Percentiles rank a stretch among this genome's conserved stretches.
Evolutionary conservation across 495 filamentous ascomycete species (phyloP).

Genomic region (Neurospora intermedia): DNA sequence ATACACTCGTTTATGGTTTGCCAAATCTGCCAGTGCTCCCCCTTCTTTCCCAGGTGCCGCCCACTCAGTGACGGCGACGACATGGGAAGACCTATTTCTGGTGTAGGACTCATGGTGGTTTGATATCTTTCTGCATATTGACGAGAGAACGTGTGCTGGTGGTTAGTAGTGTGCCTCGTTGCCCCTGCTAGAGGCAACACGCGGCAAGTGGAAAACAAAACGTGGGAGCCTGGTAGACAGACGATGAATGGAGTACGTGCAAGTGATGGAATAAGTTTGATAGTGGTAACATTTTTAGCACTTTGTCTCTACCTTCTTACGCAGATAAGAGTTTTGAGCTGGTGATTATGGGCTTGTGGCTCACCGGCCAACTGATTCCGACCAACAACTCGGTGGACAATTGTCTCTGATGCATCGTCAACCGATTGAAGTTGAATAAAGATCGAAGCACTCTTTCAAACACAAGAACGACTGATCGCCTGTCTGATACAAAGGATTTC

Average conservation of each 20-base stretch:
- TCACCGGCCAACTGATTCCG: neutral
- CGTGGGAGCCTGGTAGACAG: neutral
- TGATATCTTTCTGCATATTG: neutral
- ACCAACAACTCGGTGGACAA: neutral
- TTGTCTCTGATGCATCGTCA: neutral
- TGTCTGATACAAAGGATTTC: neutral
- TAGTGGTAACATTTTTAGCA: neutral
- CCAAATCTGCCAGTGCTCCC: neutral
- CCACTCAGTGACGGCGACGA: neutral
- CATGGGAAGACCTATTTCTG: neutral
- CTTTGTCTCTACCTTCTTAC: neutral
- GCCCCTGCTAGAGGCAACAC: neutral
- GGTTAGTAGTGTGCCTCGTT: neutral
- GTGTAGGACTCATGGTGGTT: neutral
- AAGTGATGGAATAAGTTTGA: neutral
- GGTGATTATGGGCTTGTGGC: neutral
- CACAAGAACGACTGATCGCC: neutral
- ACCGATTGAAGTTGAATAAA: neutral
- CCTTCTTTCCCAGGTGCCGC: neutral
- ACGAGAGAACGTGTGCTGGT: neutral
- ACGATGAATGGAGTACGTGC: no score
- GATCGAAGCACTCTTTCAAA: neutral
- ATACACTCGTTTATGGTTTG: neutral
- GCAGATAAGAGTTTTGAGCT: neutral
- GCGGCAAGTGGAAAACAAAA: neutral